A percentile compares a stretch with the other conserved stretches of the same genome.
Evolutionary conservation across 176 grass and related monocot species (phyloP).

Genomic region (Eragrostis nindensis): DNA sequence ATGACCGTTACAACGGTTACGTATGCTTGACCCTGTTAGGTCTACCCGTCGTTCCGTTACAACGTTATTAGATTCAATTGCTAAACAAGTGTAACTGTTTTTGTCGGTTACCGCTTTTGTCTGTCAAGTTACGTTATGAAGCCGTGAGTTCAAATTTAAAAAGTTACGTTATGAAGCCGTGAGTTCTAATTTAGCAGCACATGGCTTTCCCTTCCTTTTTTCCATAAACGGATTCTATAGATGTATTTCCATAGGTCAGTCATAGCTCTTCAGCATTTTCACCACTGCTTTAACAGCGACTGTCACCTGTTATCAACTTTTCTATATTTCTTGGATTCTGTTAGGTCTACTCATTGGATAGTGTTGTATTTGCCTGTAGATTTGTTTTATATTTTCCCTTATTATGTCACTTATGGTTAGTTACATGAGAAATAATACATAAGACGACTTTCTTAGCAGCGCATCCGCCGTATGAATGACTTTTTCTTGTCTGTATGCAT

Average conservation of each 20-base stretch:
- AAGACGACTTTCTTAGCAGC: background rate
- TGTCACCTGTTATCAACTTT: background rate
- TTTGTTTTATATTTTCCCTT: background rate
- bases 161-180: too few relatives aligned
- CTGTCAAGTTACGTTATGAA: too few relatives aligned
- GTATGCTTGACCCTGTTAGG: constrained; percentile 1
- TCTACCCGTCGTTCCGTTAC: background rate
- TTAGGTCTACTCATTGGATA: background rate
- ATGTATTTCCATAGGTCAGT: background rate
- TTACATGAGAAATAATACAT: background rate
- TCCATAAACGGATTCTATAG: background rate
- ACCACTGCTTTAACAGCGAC: background rate
- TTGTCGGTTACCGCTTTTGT: too few relatives aligned
- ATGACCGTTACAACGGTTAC: background rate
- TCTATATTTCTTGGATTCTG: background rate
- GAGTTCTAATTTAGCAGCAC: background rate
- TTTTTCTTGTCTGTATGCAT: constrained; percentile 13
- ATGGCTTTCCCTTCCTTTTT: background rate
- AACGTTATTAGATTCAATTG: background rate
- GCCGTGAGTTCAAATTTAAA: too few relatives aligned
- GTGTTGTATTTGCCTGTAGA: constrained; percentile 16
- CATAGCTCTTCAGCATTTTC: background rate
- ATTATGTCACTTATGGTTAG: background rate
- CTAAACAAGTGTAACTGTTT: too few relatives aligned
- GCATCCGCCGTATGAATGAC: background rate